These are phyloP conservation scores for Tulasnella sp. DNA, from an alignment of 768 basidiomycete species.

Conservation along the genomic window DNA sequence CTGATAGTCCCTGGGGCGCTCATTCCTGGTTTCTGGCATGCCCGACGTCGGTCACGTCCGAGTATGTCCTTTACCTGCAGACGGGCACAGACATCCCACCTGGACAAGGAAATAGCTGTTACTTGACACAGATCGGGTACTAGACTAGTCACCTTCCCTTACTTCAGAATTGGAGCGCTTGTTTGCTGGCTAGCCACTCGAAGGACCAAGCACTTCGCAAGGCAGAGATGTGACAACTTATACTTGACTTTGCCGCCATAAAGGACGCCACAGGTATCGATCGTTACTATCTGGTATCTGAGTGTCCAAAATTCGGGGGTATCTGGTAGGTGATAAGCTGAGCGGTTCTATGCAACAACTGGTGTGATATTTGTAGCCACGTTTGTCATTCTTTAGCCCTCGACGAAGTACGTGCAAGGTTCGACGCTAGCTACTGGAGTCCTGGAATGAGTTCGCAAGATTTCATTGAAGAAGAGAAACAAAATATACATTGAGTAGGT, in stretches of 20 bases:
- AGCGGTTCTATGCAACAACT: background rate
- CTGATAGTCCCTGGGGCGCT: background rate
- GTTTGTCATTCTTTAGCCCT: slow-evolving; percentile 42
- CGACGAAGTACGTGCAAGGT: slow-evolving; percentile 41
- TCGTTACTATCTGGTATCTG: no score
- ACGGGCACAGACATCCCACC: background rate
- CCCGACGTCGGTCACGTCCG: background rate
- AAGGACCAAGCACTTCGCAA: background rate
- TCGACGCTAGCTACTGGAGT: slow-evolving; percentile 39
- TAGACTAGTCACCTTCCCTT: background rate
- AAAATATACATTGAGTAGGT: no score
- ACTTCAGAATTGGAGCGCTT: background rate
- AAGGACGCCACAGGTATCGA: background rate
- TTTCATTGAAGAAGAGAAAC: background rate
- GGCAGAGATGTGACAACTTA: background rate
- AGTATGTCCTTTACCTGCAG: slow-evolving; percentile 7
- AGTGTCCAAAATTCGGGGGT: slow-evolving; percentile 60
- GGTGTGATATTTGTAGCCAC: slow-evolving; percentile 31
- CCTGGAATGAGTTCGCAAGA: background rate
- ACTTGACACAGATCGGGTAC: background rate
- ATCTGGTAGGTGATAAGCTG: slow-evolving; percentile 58
- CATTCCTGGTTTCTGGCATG: background rate
- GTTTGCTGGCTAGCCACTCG: background rate
- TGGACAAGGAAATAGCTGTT: background rate
- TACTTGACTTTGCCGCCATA: background rate